These are phyloP conservation scores for Suillus subalutaceus DNA, from an alignment of 768 basidiomycete species.

Conservation along the genomic window DNA sequence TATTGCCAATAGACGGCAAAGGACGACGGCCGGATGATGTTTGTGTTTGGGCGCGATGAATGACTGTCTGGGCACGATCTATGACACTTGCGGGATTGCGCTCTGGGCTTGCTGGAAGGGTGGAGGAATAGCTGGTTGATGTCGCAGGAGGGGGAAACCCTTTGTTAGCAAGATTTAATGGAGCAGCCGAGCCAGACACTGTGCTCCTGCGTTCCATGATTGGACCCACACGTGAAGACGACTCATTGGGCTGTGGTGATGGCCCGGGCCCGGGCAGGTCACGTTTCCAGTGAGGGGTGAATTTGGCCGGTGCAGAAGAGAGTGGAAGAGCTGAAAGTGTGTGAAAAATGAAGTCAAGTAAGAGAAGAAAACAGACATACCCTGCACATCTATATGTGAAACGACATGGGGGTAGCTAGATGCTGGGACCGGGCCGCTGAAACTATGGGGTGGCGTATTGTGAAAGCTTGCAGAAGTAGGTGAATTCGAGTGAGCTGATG, in stretches of 20 bases:
- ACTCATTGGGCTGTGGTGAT: conserved; percentile 14
- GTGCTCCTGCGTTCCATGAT: conserved; percentile 30
- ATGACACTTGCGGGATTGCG: conserved; percentile 9
- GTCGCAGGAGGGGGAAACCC: neutral
- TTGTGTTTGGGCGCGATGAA: conserved; percentile 15
- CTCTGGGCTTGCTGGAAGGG: neutral
- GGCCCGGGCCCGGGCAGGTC: conserved; percentile 25
- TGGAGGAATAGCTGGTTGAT: neutral
- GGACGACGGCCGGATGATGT: conserved; percentile 30
- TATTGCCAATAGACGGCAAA: conserved; percentile 23
- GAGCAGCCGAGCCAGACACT: conserved; percentile 21
- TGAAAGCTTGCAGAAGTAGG: neutral
- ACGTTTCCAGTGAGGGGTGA: conserved; percentile 50
- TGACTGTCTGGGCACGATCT: conserved; percentile 1
- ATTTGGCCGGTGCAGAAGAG: conserved; percentile 29
- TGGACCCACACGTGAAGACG: neutral
- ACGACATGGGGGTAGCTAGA: neutral
- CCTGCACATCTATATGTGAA: neutral
- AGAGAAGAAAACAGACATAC: neutral
- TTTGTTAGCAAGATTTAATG: neutral
- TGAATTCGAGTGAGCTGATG: neutral
- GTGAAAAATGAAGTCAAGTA: neutral
- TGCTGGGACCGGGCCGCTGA: neutral
- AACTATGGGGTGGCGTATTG: neutral
- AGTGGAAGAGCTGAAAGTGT: neutral